phyloP scores from a whole-genome alignment of 495 filamentous ascomycete species.

The Immersiella caudata region DNA sequence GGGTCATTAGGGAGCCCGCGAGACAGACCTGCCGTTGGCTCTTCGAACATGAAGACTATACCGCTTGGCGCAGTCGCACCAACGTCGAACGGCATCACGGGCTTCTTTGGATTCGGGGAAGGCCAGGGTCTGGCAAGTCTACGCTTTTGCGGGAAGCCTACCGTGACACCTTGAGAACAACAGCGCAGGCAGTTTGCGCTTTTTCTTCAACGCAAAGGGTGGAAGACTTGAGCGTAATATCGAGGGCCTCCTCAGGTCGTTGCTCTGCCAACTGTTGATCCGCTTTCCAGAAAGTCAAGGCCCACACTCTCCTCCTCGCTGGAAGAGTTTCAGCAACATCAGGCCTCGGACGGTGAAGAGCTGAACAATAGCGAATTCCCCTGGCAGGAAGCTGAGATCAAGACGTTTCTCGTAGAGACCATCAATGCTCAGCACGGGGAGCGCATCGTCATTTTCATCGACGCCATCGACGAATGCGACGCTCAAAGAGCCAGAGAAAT shows the following conservation, averaged over 20 bases:
- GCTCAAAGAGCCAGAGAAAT: not conserved
- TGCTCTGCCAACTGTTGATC: conserved; percentile 40
- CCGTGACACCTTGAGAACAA: not conserved
- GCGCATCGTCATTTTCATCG: conserved; percentile 42
- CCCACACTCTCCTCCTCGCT: not conserved
- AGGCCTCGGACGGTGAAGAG: not conserved
- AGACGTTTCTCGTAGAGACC: too few relatives aligned
- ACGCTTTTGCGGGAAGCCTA: conserved; percentile 25
- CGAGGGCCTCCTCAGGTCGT: conserved; percentile 36
- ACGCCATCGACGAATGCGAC: conserved; percentile 51
- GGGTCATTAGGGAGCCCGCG: not conserved
- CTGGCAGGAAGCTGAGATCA: too few relatives aligned
- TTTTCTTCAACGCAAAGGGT: conserved; percentile 49
- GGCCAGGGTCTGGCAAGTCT: conserved; percentile 31
- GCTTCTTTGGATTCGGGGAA: conserved; percentile 12
- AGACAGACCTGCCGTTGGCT: not conserved
- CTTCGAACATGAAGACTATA: not conserved
- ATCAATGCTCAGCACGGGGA: too few relatives aligned
- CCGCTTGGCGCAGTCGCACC: not conserved
- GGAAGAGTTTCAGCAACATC: not conserved
- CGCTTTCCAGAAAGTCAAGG: not conserved
- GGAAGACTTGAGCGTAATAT: conserved; percentile 37
- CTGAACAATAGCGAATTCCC: not conserved
- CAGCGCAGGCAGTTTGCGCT: conserved; percentile 17
- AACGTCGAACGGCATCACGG: not conserved